These are phyloP conservation scores for Microcyclosporella mali DNA, from an alignment of 2,329 filamentous ascomycete genomes.

Conservation along the genomic window DNA sequence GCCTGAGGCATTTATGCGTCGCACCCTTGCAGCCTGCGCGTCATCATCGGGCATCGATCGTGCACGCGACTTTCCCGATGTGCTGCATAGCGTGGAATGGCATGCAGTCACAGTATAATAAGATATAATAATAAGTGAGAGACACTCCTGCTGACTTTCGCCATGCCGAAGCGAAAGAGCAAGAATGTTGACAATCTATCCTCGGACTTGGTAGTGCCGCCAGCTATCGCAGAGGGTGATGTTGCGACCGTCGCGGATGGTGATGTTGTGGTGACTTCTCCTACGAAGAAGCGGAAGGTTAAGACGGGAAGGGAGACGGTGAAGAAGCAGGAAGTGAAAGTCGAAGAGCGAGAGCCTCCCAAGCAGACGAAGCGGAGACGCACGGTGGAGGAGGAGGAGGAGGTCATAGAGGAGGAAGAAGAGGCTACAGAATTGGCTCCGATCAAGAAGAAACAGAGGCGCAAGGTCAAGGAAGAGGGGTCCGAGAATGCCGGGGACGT, in stretches of 20 bases:
- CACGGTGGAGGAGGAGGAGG: slow-evolving; percentile 12
- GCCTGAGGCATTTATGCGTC: no score
- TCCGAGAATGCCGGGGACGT: slow-evolving; percentile 7
- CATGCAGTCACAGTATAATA: no score
- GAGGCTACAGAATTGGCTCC: slow-evolving; percentile 3
- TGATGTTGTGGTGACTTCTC: neutral
- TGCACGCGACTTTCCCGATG: neutral
- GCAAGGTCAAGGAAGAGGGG: slow-evolving; percentile 9
- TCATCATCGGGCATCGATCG: neutral
- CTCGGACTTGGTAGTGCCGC: slow-evolving; percentile 18
- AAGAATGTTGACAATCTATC: slow-evolving; percentile 10
- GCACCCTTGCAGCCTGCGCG: no score
- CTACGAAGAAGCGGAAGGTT: slow-evolving; percentile 17
- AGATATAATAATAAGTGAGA: no score
- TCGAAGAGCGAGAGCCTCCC: no score
- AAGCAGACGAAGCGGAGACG: neutral
- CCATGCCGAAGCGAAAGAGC: slow-evolving; percentile 25
- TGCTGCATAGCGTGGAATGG: no score
- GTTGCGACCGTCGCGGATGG: slow-evolving; percentile 7
- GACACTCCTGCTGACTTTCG: no score
- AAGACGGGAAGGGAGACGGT: slow-evolving; percentile 1
- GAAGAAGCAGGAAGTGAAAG: no score
- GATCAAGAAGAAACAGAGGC: slow-evolving; percentile 9
- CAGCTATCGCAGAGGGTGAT: slow-evolving; percentile 12
- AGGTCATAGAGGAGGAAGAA: slow-evolving; percentile 12